Conservation (phyloP, 164 flowering plant species). For the Tinospora cordifolia region DNA sequence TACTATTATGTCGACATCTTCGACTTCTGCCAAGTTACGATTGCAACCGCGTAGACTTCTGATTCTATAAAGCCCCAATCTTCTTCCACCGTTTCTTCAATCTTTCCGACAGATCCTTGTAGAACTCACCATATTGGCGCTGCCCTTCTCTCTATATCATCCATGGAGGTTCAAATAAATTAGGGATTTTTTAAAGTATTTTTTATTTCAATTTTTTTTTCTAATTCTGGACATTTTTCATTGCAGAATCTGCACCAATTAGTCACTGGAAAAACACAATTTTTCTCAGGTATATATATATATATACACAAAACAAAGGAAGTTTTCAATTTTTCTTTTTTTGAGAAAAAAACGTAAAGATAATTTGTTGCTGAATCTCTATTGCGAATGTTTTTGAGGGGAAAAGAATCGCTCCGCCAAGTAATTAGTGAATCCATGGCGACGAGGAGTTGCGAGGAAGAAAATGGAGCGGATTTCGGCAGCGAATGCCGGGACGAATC, state of each 20-base stretch:
- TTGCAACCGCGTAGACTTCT: not conserved
- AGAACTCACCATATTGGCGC: not conserved
- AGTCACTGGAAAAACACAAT: not conserved
- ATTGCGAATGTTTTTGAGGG: conserved; percentile 1
- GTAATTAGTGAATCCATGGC: not conserved
- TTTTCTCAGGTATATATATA: not conserved
- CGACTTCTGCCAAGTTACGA: not conserved
- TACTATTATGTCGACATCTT: conserved; percentile 1
- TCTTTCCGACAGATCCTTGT: not conserved
- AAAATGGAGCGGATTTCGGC: not conserved
- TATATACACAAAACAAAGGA: not conserved
- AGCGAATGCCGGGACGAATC: conserved; percentile 7
- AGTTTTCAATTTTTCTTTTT: not conserved
- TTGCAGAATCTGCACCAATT: not conserved
- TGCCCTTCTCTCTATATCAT: not conserved
- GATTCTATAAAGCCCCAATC: not conserved
- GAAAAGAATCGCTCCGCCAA: not conserved
- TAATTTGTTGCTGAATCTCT: not conserved
- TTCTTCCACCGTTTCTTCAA: not conserved
- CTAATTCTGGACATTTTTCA: not conserved
- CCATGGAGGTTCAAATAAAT: too few species aligned
- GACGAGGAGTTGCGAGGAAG: conserved; percentile 3
- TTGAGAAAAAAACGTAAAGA: too few species aligned
- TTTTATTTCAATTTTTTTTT: too few species aligned
- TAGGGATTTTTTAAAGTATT: too few species aligned